Evolutionary conservation across 176 grass and related monocot species (phyloP).

Genomic region (Saccharum spontaneum): DNA sequence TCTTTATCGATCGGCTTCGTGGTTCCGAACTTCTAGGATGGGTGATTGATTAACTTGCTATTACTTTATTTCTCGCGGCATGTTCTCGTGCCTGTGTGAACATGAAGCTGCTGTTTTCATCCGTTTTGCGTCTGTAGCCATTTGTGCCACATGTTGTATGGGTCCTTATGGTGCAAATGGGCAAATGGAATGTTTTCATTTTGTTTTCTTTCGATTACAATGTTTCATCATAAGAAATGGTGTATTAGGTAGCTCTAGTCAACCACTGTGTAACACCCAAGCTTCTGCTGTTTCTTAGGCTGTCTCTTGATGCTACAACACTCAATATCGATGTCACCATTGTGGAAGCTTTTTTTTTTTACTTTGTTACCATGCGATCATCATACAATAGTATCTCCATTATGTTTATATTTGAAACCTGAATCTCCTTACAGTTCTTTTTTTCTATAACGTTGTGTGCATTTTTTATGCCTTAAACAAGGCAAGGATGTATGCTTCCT

Average conservation of each 20-base stretch:
- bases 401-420: no score
- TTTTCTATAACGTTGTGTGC: not conserved
- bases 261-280: not conserved
- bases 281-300: not conserved
- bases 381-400: not conserved
- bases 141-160: not conserved
- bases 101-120: not conserved
- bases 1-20: not conserved
- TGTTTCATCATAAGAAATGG: not conserved
- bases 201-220: no score
- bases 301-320: no score
- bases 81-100: not conserved
- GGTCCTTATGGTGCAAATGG: not conserved
- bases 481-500: not conserved
- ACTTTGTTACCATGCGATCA: not conserved
- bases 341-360: not conserved
- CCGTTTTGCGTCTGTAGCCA: not conserved
- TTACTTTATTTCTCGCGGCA: not conserved
- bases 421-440: not conserved
- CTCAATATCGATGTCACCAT: not conserved
- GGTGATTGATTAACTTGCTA: not conserved
- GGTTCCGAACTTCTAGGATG: not conserved
- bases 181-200: no score
- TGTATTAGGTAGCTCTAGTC: not conserved
- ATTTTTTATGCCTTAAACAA: not conserved